phyloP scores from a whole-genome alignment of 176 grass and related monocot genomes.

The Saccharum spontaneum region DNA sequence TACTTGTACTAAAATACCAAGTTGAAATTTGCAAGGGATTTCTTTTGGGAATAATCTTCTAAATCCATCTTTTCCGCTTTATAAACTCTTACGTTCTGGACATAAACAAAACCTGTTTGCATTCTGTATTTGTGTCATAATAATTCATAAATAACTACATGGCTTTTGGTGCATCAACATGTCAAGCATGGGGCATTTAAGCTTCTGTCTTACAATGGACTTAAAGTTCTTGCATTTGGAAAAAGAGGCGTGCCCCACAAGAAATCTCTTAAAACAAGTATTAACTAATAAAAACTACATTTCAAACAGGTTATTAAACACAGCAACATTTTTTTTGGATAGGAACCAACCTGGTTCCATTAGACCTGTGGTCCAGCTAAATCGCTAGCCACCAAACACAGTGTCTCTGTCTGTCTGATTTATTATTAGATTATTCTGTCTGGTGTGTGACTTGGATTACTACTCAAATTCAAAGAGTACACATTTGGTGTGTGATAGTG shows the following conservation, averaged over 20 bases:
- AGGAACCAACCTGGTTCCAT: too few relatives aligned
- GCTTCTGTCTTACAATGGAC: background rate
- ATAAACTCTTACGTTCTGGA: background rate
- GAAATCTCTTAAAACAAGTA: background rate
- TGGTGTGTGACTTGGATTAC: background rate
- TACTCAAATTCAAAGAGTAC: background rate
- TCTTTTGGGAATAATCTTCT: background rate
- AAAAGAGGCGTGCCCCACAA: background rate
- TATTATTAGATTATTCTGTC: background rate
- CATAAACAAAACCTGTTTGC: background rate
- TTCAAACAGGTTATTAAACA: background rate
- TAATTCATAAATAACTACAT: constrained; percentile 2
- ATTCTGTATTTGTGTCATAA: constrained; percentile 7
- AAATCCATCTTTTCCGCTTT: background rate
- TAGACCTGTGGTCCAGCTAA: too few relatives aligned
- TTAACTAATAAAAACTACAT: background rate
- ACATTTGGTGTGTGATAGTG: background rate
- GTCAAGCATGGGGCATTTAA: background rate
- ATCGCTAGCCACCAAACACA: too few relatives aligned
- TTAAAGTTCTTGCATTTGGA: background rate
- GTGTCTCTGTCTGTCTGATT: background rate
- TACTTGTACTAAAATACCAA: constrained; percentile 15
- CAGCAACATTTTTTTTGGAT: too few relatives aligned
- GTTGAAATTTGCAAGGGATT: background rate
- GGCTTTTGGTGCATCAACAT: constrained; percentile 11